Base-by-base conservation (phyloP, 2,329 filamentous ascomycete species). In the Blastomyces percursus region DNA sequence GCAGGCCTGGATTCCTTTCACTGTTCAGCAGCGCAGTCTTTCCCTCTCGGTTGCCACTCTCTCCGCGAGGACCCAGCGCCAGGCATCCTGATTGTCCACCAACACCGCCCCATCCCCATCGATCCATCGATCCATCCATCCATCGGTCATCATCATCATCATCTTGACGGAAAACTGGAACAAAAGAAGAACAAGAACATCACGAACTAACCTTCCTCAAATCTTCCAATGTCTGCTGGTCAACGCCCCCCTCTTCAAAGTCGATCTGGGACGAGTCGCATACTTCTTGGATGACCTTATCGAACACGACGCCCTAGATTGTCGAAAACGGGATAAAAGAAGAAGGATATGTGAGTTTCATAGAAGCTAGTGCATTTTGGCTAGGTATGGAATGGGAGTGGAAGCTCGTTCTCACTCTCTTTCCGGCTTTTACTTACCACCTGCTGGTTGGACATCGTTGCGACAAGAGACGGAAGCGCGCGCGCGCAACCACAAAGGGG, bases 181-280 rank as follows among this genome's bases (percentile, higher is more conserved):
- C 35, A 38, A 38, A 38, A 38, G 35, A 14, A 27, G 44, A 46
- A 30, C 16, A 30, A 30, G 42, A 60, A 58, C 2, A 51, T 16
- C 44, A 21, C 3, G 11, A 63, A 80, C 89, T 83, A 81, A 97
- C 93, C 85, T 87, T 83, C 77, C 87, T 87, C 81, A 99, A 81
- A 75, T 96, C 90, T 68, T 93, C 86, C 71, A 99, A 80, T 60
- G 93, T 93, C 69, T 84, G 81, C 75, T 93, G 88, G 70, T 96
- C 91, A 67, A 97, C 88, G 70, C 94, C 94, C 69, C 88, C 91
- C 78, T 99, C 94, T 76, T 99, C 94, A 74, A 99, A 97, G 77
- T 97, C 94, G 72, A 93, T 89, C 72, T 90, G 85, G 72, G 93
- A 96, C 68, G 87, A 87, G 70, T 93, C 88, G 76, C 96, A 90